phyloP scores from a whole-genome alignment of 495 filamentous ascomycete species.

The Pseudomonodictys pantanalensis region DNA sequence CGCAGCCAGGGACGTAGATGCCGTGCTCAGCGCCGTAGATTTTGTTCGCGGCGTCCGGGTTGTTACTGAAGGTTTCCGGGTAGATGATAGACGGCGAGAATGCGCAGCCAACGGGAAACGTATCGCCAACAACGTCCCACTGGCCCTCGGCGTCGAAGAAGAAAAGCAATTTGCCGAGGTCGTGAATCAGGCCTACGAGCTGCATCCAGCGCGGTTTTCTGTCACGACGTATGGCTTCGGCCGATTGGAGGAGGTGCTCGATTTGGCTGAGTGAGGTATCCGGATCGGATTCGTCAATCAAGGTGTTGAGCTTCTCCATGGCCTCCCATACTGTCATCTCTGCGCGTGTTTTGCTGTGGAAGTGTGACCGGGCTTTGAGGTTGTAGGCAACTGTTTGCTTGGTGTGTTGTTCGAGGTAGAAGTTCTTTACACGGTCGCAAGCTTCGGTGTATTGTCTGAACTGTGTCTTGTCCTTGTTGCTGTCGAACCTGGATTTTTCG shows the following conservation, averaged over 20 bases:
- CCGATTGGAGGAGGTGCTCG: constrained; percentile 80
- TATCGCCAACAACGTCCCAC: constrained; percentile 92
- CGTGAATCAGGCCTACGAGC: constrained; percentile 82
- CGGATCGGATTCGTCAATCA: constrained; percentile 85
- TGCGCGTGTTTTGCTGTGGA: constrained; percentile 64
- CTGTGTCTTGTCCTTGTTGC: constrained; percentile 73
- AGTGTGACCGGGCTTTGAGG: constrained; percentile 67
- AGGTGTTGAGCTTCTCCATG: constrained; percentile 82
- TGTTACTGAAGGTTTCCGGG: constrained; percentile 66
- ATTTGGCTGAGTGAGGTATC: constrained; percentile 84
- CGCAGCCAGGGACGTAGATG: constrained; percentile 74
- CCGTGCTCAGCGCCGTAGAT: constrained; percentile 71
- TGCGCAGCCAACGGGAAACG: constrained; percentile 83
- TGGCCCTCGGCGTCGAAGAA: constrained; percentile 80
- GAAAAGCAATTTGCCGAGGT: constrained; percentile 83
- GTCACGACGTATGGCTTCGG: constrained; percentile 81
- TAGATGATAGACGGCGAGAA: constrained; percentile 79
- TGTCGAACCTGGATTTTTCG: constrained; percentile 65
- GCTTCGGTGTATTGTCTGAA: constrained; percentile 79
- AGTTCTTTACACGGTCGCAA: constrained; percentile 74
- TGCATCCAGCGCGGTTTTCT: constrained; percentile 95
- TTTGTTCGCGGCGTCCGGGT: constrained; percentile 63
- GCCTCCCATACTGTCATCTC: constrained; percentile 85
- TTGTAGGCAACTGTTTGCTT: constrained; percentile 86
- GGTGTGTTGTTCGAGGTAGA: constrained; percentile 79